phyloP scores from a whole-genome alignment of 2,329 filamentous ascomycete genomes.

The Curvularia lunata region DNA sequence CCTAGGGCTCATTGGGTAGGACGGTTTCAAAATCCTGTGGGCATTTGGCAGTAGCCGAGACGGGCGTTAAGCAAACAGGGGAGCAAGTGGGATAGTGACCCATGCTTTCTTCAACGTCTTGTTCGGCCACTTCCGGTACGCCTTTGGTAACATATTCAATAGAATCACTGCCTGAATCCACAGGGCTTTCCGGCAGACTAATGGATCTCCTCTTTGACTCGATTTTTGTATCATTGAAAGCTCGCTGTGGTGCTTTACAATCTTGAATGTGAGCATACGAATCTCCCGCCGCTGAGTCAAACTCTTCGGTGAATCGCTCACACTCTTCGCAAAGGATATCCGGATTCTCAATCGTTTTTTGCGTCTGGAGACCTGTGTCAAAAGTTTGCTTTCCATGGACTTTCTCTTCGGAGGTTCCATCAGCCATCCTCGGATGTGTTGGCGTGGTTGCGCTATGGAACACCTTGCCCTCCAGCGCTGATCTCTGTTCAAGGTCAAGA shows the following conservation, averaged over 20 bases:
- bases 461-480: slow-evolving; percentile 32
- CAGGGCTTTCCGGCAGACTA: not conserved
- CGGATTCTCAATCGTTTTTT: slow-evolving; percentile 16
- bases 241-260: not conserved
- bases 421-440: not conserved
- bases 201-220: not conserved
- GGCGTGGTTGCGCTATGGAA: slow-evolving; percentile 23
- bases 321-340: slow-evolving; percentile 8
- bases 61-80: not conserved
- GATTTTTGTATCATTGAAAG: not conserved
- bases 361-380: slow-evolving; percentile 28
- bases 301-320: slow-evolving; percentile 31
- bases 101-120: not conserved
- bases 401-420: slow-evolving; percentile 9
- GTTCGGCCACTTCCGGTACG: not conserved
- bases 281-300: slow-evolving; percentile 41
- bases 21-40: not conserved
- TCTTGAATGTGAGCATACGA: slow-evolving; percentile 28
- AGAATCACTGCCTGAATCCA: too few species aligned
- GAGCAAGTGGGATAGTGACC: not conserved
- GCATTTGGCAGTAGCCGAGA: not conserved
- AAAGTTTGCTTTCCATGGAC: slow-evolving; percentile 2
- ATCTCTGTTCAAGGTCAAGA: slow-evolving; percentile 36
- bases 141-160: not conserved
- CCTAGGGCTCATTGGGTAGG: slow-evolving; percentile 6